Evolutionary conservation across 148 eudicot species (phyloP), one percentile per base, ranked within the genome.

Genomic region (Amaranthus palmeri): DNA sequence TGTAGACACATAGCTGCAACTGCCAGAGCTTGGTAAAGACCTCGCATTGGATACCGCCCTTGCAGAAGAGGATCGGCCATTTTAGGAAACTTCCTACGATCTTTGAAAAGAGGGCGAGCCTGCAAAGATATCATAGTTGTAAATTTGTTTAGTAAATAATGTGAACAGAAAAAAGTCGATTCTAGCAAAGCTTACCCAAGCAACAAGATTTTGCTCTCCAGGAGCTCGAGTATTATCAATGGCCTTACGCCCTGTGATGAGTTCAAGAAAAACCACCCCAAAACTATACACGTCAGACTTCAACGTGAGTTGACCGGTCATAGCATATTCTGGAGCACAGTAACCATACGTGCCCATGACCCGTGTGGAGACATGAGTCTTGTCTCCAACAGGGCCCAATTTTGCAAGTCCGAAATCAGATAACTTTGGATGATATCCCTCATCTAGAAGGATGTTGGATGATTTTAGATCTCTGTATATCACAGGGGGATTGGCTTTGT

Each of bases 291-390:
- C 99, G 77, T 95, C 99, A 4, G 99, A 95, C 80, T 91, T 95
- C 73, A 91, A 82, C 7, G 99, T 95, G 68, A 95, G 97, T 68
- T 95, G 99, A 43, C 99, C 99, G 2, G 99, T 95, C 99, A 95
- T 95, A 42, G 99, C 99, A 74, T 95, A 95, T 74, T 95, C 99
- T 11, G 99, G 99, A 61, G 98, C 98, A 83, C 99, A 95, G 72
- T 95, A 95, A 59, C 99, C 99, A 75, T 95, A 92, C 7, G 99
- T 95, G 57, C 99, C 99, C 99, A 95, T 95, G 57, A 95, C 99
- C 73, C 97, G 65, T 14, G 99, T 95, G 50, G 99, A 95, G 71
- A 95, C 99, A 72, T 95, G 99, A 36, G 99, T 95, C 72, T 95
- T 92, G 83, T 95, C 99, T 40, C 99, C 99, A 79, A 95, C 97